Base-by-base conservation (phyloP, 2,329 filamentous ascomycete species). In the Microcera coccophila region DNA sequence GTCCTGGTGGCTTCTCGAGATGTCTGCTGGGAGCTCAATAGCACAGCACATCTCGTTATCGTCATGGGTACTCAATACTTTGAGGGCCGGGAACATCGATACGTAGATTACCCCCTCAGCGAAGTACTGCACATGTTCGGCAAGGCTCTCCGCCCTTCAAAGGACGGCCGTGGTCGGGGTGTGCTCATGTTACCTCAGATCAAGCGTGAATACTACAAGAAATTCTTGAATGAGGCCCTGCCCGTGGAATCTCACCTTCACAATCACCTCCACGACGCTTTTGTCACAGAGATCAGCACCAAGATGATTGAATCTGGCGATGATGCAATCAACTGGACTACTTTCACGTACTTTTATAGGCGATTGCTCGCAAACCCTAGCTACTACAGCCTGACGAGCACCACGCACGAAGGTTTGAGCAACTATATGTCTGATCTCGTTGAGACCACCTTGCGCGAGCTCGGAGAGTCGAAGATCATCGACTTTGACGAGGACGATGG, bases 31-130 rank as follows among this genome's bases (percentile, higher is more conserved):
- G 91, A 97, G 67, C 73, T 98, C 40, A 83, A 95, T 51, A 84
- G 82, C 60, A 88, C 81, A 2, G 90, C 91, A 4, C 90, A 97
- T 62, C 74, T 98, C 12, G 90, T 97, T 12, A 79, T 98, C 36
- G 84, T 98, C 22, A 97, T 98, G 90, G 90, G 90, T 14, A 98
- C 94, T 2, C 93, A 98, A 61, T 96, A 90, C 68, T 98, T 91
- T 53, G 93, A 98, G 59, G 93, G 93, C 5, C 84, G 90, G 38
- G 91, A 98, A 67, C 94, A 98, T 65, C 85, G 94, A 48, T 98
- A 98, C 64, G 83, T 97, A 40, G 93, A 98, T 66, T 98, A 98
- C 59, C 86, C 90, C 4, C 81, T 97, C 52, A 91, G 86, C 59
- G 93, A 98, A 62, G 82, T 98, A 14, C 71, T 98, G 42, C 93